phyloP scores from a whole-genome alignment of 176 grass and related monocot genomes.

The Lolium rigidum region DNA sequence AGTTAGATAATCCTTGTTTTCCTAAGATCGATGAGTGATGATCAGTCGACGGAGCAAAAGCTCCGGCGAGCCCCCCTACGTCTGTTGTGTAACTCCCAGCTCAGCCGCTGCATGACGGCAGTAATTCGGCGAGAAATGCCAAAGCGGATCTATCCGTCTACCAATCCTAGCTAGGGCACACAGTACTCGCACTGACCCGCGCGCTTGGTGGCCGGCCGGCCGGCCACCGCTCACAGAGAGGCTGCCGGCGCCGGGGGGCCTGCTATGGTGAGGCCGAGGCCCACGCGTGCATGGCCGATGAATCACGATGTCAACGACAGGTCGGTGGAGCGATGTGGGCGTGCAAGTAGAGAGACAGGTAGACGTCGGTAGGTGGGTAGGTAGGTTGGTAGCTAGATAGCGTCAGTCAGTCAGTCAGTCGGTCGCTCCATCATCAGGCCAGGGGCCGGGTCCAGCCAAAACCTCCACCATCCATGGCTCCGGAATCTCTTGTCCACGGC shows the following conservation, averaged over 20 bases:
- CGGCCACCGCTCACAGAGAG: too few relatives aligned
- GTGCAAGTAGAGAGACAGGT: too few relatives aligned
- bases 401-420: background rate
- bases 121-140: background rate
- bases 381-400: background rate
- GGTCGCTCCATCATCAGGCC: too few relatives aligned
- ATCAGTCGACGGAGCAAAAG: too few relatives aligned
- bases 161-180: background rate
- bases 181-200: too few relatives aligned
- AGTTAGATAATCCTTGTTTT: too few relatives aligned
- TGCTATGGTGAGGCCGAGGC: background rate
- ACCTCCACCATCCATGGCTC: background rate
- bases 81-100: background rate
- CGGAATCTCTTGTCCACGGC: background rate
- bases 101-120: background rate
- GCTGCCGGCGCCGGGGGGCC: too few relatives aligned
- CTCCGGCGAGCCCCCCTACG: background rate
- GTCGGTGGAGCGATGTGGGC: too few relatives aligned
- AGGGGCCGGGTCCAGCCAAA: slow-evolving; percentile 13
- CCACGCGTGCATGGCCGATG: background rate
- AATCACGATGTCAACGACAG: slow-evolving; percentile 37
- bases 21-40: too few relatives aligned
- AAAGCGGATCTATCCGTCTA: background rate
- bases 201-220: background rate
- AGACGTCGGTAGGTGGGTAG: background rate